These are phyloP conservation scores for Acanthamoeba castellanii DNA, from an alignment of 208 protist species.

Conservation along the genomic window DNA sequence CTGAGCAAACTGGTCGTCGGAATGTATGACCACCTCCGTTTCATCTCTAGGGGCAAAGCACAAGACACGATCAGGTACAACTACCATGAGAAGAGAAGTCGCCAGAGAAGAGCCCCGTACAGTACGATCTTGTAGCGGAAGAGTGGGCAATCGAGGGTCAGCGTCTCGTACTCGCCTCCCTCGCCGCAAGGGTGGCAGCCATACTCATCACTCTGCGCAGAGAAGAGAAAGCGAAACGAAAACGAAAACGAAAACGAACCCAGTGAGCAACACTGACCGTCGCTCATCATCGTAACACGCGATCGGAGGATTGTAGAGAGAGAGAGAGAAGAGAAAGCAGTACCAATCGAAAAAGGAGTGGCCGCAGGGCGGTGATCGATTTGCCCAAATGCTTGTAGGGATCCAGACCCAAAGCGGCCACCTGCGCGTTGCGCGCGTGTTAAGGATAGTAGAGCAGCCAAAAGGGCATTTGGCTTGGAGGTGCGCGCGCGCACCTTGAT, in stretches of 20 bases:
- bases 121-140: constrained; percentile 90
- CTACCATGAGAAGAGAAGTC: not conserved
- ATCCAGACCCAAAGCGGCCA: constrained; percentile 94
- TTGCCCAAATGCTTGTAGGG: constrained; percentile 94
- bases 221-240: not conserved
- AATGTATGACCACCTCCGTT: constrained; percentile 78
- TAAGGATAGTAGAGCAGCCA: constrained; percentile 90
- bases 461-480: constrained; percentile 89
- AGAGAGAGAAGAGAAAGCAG: not conserved
- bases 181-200: constrained; percentile 98
- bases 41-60: constrained; percentile 78
- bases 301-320: too few relatives aligned
- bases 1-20: constrained; percentile 82
- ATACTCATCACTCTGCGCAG: constrained; percentile 76
- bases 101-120: constrained; percentile 30
- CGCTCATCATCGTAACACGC: too few relatives aligned
- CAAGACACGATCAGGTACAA: not conserved
- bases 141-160: constrained; percentile 98
- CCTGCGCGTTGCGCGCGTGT: constrained; percentile 61
- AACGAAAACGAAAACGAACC: too few relatives aligned
- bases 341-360: constrained; percentile 82
- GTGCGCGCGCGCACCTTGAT: constrained; percentile 91
- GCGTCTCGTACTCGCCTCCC: constrained; percentile 99
- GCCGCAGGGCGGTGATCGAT: constrained; percentile 90
- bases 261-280: too few relatives aligned